Evolutionary conservation across 345 rosid genomes (phyloP).

Genomic region (Brassica juncea): DNA sequence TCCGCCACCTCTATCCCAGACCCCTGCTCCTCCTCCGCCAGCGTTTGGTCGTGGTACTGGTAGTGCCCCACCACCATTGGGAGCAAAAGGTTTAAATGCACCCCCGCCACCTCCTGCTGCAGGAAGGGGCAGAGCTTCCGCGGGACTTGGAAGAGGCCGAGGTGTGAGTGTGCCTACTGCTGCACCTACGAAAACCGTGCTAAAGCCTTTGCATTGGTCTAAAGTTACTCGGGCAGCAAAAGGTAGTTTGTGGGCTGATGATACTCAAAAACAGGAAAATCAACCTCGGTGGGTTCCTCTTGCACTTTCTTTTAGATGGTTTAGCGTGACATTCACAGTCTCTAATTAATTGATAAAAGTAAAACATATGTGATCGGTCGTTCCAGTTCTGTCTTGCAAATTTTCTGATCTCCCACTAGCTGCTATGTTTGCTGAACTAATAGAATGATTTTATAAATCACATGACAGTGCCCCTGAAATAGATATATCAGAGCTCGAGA

Average conservation of each 20-base stretch:
- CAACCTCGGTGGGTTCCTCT: slow-evolving; percentile 62
- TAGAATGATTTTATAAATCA: neutral
- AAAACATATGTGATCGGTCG: neutral
- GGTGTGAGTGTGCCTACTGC: slow-evolving; percentile 46
- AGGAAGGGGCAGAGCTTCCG: slow-evolving; percentile 61
- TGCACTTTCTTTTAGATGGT: slow-evolving; percentile 19
- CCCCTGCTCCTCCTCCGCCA: slow-evolving; percentile 61
- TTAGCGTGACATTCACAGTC: slow-evolving; percentile 1
- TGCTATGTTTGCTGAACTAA: slow-evolving; percentile 4
- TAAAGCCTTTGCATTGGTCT: slow-evolving; percentile 95
- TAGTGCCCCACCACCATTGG: slow-evolving; percentile 53
- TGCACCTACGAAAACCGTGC: slow-evolving; percentile 63
- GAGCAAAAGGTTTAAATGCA: slow-evolving; percentile 53
- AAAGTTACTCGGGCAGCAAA: slow-evolving; percentile 89
- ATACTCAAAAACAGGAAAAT: slow-evolving; percentile 78
- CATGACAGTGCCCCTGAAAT: slow-evolving; percentile 94
- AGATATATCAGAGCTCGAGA: slow-evolving; percentile 95
- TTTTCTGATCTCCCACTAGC: neutral
- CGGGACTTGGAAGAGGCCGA: slow-evolving; percentile 66
- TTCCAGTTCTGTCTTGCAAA: slow-evolving; percentile 3
- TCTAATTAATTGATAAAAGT: neutral
- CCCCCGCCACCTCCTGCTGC: slow-evolving; percentile 76
- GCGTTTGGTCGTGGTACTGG: slow-evolving; percentile 38
- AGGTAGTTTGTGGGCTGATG: slow-evolving; percentile 99
- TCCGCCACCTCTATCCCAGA: slow-evolving; percentile 40